A percentile compares a stretch with the other conserved stretches of the same genome.
Evolutionary conservation across 208 protist species (phyloP).

Genomic region (Novymonas esmeraldas): DNA sequence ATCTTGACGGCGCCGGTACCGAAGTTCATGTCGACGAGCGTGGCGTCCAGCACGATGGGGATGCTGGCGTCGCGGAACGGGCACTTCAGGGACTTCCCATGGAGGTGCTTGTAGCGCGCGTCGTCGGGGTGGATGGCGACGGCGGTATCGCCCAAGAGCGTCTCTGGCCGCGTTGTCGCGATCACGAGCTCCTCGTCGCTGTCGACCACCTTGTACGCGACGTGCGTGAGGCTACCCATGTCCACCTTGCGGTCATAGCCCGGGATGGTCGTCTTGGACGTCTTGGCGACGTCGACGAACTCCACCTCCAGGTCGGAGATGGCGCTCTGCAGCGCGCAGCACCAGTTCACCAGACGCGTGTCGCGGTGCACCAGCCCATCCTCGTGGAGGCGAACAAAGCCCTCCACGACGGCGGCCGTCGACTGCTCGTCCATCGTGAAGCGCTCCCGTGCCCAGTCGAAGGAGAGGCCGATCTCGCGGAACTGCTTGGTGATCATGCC

Average conservation of each 20-base stretch:
- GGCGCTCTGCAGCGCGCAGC: slow-evolving; percentile 97
- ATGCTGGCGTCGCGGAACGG: slow-evolving; percentile 96
- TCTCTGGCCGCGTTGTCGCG: slow-evolving; percentile 99
- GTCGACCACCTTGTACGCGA: slow-evolving; percentile 95
- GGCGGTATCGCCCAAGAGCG: slow-evolving; percentile 99
- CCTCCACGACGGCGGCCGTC: slow-evolving; percentile 94
- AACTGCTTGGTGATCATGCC: slow-evolving; percentile 97
- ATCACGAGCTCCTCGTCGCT: slow-evolving; percentile 93
- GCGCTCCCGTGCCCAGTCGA: slow-evolving; percentile 98
- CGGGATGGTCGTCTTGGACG: slow-evolving; percentile 86
- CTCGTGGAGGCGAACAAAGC: slow-evolving; percentile 97
- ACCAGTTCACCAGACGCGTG: slow-evolving; percentile 99
- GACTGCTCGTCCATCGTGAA: slow-evolving; percentile 99
- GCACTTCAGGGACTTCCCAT: slow-evolving; percentile 96
- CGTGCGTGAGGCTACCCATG: slow-evolving; percentile 95
- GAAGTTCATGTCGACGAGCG: slow-evolving; percentile 98
- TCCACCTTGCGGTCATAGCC: slow-evolving; percentile 92
- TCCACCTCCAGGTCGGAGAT: slow-evolving; percentile 99
- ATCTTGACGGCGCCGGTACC: slow-evolving; percentile 98
- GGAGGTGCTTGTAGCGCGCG: slow-evolving; percentile 95
- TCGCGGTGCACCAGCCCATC: slow-evolving; percentile 96
- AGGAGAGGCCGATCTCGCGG: slow-evolving; percentile 94
- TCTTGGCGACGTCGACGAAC: slow-evolving; percentile 86
- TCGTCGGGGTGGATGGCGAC: slow-evolving; percentile 99
- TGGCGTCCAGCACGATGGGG: slow-evolving; percentile 96